A percentile compares a stretch with the other conserved stretches of the same genome.
phyloP scores from a whole-genome alignment of 352 stramenopile genomes.

The Pythium dissimile region DNA sequence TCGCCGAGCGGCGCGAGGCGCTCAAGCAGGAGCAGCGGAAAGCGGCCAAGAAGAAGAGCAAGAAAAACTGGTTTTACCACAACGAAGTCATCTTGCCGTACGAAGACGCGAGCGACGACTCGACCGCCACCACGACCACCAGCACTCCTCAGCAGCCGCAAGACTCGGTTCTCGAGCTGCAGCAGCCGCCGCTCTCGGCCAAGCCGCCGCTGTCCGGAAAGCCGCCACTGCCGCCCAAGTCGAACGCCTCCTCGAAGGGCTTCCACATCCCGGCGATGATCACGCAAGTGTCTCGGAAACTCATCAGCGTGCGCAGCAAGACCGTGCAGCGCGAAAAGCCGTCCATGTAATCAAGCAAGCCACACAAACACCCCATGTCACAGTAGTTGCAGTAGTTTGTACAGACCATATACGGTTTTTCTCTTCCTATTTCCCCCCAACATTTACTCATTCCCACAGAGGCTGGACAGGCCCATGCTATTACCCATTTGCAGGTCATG shows the following conservation, averaged over 20 bases:
- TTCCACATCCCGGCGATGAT: constrained; percentile 7
- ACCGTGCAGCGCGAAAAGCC: constrained; percentile 28
- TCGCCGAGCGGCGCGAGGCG: constrained; percentile 9
- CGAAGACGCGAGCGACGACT: constrained; percentile 7
- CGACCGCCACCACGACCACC: neutral
- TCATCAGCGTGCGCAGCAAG: constrained; percentile 55
- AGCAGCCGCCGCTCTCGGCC: no score
- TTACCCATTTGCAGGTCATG: constrained; percentile 54
- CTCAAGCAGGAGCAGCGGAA: neutral
- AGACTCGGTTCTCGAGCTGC: no score
- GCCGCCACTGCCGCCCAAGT: constrained; percentile 2
- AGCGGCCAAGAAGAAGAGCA: constrained; percentile 7
- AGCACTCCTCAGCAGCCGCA: no score
- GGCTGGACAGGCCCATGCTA: constrained; percentile 60
- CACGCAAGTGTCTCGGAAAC: constrained; percentile 27
- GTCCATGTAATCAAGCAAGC: constrained; percentile 5
- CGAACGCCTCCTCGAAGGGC: neutral
- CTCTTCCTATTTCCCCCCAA: neutral
- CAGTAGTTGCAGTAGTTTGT: neutral
- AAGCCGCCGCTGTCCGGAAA: constrained; percentile 2
- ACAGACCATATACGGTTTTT: neutral
- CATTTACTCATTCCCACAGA: constrained; percentile 59
- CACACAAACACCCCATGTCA: neutral
- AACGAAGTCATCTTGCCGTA: constrained; percentile 25
- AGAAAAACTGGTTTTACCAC: constrained; percentile 25